phyloP scores from a whole-genome alignment of 2,329 filamentous ascomycete genomes.

The Colletotrichum horii region DNA sequence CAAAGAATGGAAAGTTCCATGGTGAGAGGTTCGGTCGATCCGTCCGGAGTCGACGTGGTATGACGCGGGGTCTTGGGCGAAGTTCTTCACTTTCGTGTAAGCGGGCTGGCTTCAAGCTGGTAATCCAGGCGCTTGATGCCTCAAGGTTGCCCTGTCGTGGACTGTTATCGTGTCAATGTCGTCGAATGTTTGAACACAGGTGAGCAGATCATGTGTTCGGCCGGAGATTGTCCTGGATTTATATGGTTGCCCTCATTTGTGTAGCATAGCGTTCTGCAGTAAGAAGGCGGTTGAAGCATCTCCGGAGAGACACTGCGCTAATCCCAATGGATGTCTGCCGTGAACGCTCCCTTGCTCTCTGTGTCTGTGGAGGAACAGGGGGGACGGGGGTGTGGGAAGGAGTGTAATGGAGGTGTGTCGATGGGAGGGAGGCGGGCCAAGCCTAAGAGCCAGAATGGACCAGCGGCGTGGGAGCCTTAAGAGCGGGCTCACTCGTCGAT shows the following conservation, averaged over 20 bases:
- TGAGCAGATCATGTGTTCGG: not conserved
- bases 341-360: constrained; percentile 14
- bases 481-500: constrained; percentile 16
- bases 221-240: not conserved
- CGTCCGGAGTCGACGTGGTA: not conserved
- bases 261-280: not conserved
- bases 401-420: not conserved
- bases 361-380: constrained; percentile 6
- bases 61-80: not conserved
- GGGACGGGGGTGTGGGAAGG: not conserved
- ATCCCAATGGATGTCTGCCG: constrained; percentile 12
- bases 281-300: constrained; percentile 10
- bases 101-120: not conserved
- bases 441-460: not conserved
- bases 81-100: not conserved
- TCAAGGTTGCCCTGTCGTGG: not conserved
- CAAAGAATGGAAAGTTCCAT: constrained; percentile 47
- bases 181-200: not conserved
- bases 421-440: constrained; percentile 8
- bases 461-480: constrained; percentile 14
- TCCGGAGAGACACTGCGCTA: constrained; percentile 16
- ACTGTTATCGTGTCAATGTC: not conserved
- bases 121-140: not conserved
- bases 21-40: not conserved
- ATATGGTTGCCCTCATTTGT: not conserved